These are phyloP conservation scores for Elongisporangium anandrum DNA, from an alignment of 352 stramenopile genomes.

Conservation along the genomic window DNA sequence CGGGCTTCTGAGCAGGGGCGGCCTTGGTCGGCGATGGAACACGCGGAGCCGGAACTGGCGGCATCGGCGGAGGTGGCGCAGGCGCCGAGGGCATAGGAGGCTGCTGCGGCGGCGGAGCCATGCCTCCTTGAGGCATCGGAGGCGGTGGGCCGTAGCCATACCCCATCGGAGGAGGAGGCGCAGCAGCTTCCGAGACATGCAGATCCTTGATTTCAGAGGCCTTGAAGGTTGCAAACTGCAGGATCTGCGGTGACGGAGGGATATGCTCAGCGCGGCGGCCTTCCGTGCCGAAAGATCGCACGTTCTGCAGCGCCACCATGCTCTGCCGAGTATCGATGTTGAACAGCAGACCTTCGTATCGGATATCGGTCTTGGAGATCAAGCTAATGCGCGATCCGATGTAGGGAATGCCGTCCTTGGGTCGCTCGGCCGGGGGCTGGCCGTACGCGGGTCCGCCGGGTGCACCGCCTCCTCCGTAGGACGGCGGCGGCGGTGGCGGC, in stretches of 20 bases:
- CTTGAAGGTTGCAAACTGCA: constrained; percentile 83
- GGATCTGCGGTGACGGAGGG: constrained; percentile 62
- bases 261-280: constrained; percentile 69
- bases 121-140: constrained; percentile 9
- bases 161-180: constrained; percentile 13
- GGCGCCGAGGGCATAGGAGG: constrained; percentile 20
- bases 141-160: constrained; percentile 11
- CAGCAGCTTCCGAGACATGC: constrained; percentile 75
- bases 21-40: background rate
- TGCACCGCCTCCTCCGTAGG: background rate
- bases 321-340: constrained; percentile 84
- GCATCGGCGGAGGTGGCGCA: constrained; percentile 7
- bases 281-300: constrained; percentile 83
- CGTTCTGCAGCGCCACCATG: constrained; percentile 75
- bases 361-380: constrained; percentile 87
- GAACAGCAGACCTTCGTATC: constrained; percentile 83
- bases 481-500: constrained; percentile 9
- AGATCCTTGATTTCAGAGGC: constrained; percentile 83
- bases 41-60: constrained; percentile 4
- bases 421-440: constrained; percentile 13
- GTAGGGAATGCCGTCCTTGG: constrained; percentile 67
- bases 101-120: constrained; percentile 11
- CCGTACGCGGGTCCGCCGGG: background rate
- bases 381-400: constrained; percentile 78
- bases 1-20: constrained; percentile 4